Conservation (phyloP, 2,329 filamentous ascomycete species). For the Nemania abortiva region DNA sequence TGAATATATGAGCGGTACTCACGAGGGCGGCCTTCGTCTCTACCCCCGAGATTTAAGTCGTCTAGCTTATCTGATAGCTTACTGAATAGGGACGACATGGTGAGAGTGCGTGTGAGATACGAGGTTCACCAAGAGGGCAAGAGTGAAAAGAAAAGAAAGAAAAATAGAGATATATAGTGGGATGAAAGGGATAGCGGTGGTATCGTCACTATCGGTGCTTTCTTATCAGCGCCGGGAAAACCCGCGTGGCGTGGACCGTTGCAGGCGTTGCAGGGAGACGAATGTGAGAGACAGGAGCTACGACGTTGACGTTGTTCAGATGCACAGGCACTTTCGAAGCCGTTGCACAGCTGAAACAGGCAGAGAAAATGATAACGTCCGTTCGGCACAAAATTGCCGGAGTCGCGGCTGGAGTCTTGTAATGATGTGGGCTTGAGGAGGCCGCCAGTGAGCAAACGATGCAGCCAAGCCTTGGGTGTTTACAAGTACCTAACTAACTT, state of each 20-base stretch:
- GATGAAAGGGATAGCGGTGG: neutral
- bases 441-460: constrained; percentile 27
- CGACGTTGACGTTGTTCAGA: neutral
- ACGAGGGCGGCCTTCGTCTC: constrained; percentile 43
- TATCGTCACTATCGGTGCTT: neutral
- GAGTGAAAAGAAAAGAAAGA: neutral
- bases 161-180: neutral
- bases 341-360: constrained; percentile 32
- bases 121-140: neutral
- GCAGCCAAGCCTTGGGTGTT: constrained; percentile 36
- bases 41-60: constrained; percentile 48
- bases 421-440: constrained; percentile 22
- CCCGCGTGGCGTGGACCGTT: neutral
- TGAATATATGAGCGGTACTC: constrained; percentile 21
- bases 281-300: neutral
- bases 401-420: constrained; percentile 21
- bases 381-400: constrained; percentile 38
- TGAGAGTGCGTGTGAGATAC: neutral
- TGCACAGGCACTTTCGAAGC: constrained; percentile 11
- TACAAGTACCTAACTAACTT: too few species aligned
- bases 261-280: neutral
- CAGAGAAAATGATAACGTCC: neutral
- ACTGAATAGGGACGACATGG: constrained; percentile 50
- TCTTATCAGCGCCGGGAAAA: constrained; percentile 15
- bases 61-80: constrained; percentile 51